Conservation (phyloP, 179 eudicot genomes). For the Camellia oleifera region DNA sequence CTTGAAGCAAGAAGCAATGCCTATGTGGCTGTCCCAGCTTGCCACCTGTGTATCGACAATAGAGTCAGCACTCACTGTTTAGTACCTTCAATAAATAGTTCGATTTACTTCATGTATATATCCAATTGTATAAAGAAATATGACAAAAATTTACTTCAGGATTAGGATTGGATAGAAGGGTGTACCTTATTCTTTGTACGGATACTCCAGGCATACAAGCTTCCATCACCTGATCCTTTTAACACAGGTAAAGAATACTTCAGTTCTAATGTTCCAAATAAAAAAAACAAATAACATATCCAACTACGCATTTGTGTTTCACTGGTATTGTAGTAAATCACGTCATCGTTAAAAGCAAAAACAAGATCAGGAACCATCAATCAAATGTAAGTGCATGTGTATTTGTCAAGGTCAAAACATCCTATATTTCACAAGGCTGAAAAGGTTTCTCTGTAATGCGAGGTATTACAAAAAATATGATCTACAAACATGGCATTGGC, state of each 20-base stretch:
- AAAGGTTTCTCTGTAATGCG: not conserved
- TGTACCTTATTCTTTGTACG: conserved; percentile 55
- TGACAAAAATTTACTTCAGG: not conserved
- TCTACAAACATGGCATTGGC: not conserved
- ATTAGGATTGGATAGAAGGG: not conserved
- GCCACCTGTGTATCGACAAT: conserved; percentile 47
- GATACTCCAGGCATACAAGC: conserved; percentile 80
- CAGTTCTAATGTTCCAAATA: not conserved
- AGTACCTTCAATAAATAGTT: not conserved
- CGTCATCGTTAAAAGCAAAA: not conserved
- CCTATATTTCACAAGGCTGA: not conserved
- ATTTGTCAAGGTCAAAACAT: not conserved
- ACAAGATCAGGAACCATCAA: not conserved
- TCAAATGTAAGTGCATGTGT: not conserved
- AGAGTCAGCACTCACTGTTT: not conserved
- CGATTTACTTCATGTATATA: not conserved
- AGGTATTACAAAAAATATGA: not conserved
- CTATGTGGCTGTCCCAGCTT: conserved; percentile 77
- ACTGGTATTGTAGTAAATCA: no score
- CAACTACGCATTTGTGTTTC: no score
- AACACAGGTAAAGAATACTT: conserved; percentile 9
- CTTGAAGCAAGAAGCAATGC: conserved; percentile 76
- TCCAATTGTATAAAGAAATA: not conserved
- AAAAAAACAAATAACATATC: no score
- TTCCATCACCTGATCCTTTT: conserved; percentile 93